phyloP scores from a whole-genome alignment of 2,329 filamentous ascomycete species.

The Scorias spongiosa region DNA sequence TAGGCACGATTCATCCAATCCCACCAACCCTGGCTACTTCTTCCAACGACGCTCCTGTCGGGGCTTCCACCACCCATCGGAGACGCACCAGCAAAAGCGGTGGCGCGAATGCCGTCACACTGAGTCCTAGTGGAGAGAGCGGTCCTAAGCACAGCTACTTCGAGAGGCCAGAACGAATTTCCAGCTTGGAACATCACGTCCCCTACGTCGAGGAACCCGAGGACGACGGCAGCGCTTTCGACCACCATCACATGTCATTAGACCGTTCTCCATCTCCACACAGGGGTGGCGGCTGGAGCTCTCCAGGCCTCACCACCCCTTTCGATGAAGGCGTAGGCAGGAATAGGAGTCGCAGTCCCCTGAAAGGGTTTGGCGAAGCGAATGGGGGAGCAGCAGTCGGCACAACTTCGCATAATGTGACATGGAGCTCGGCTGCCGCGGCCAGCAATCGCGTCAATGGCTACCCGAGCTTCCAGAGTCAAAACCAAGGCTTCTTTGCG shows the following conservation, averaged over 20 bases:
- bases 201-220: slow-evolving; percentile 12
- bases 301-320: slow-evolving; percentile 58
- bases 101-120: slow-evolving; percentile 2
- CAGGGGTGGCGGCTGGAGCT: slow-evolving; percentile 73
- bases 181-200: slow-evolving; percentile 5
- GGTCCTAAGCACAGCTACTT: neutral
- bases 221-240: slow-evolving; percentile 2
- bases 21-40: neutral
- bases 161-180: neutral
- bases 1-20: neutral
- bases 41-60: neutral
- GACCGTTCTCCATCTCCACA: slow-evolving; percentile 78
- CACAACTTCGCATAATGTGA: slow-evolving; percentile 35
- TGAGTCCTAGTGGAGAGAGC: neutral
- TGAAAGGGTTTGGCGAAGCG: slow-evolving; percentile 26
- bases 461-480: slow-evolving; percentile 62
- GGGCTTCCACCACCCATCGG: slow-evolving; percentile 4
- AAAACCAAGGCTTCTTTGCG: slow-evolving; percentile 73
- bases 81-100: slow-evolving; percentile 6
- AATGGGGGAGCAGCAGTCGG: slow-evolving; percentile 31
- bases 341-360: slow-evolving; percentile 40
- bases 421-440: slow-evolving; percentile 72
- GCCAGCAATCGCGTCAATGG: slow-evolving; percentile 58
- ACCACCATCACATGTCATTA: slow-evolving; percentile 49
- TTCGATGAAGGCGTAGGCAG: slow-evolving; percentile 25